Evolutionary conservation across 805 yeast genomes (phyloP), one percentile per base, ranked within the genome.

Genomic region (Tetrapisispora pingtungensis): DNA sequence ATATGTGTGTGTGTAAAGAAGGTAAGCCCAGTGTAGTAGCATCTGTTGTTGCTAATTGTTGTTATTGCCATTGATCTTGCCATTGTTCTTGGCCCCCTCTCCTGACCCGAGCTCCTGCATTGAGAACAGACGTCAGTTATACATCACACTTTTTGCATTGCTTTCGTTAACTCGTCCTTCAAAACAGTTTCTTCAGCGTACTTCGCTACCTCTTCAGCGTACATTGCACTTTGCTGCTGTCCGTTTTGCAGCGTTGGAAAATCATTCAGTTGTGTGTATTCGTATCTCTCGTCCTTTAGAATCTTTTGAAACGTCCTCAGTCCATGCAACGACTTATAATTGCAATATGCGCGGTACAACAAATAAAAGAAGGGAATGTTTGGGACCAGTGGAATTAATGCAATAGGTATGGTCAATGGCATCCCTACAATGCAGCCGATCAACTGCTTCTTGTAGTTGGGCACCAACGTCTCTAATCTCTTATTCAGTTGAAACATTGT

Each of bases 331-430:
- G 96, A 96, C 54, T 82, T 83, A 58, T 80, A 72, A 60, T 90
- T 86, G 59, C 96, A 86, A 66, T 87, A 89, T 17, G 83, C 71
- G 48, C 97, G 71, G 59, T 83, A 89, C 3, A 83, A 71, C 36
- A 89, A 64, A 56, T 87, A 90, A 57, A 90, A 83, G 0, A 96
- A 96, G 0, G 97, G 97, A 18, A 89, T 75, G 55, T 89, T 89
- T 18, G 97, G 97, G 3, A 88, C 61, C n/a, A 89, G 70, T 0
- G 97, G 97, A 0, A 90, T 57, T 36, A 87, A 53, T 0, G 86
- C 88, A 36, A 89, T 61, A 2, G 97, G 97, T 3, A 86, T 53
- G 0, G 94, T 78, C 37, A 89, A 50, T 1, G 97, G 97, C 3
- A 90, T 62, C 3, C 79, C 78, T 14, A 80, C 46, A 1, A 75